Evolutionary conservation across 768 basidiomycete species (phyloP).

Genomic region (Inosperma sp.): DNA sequence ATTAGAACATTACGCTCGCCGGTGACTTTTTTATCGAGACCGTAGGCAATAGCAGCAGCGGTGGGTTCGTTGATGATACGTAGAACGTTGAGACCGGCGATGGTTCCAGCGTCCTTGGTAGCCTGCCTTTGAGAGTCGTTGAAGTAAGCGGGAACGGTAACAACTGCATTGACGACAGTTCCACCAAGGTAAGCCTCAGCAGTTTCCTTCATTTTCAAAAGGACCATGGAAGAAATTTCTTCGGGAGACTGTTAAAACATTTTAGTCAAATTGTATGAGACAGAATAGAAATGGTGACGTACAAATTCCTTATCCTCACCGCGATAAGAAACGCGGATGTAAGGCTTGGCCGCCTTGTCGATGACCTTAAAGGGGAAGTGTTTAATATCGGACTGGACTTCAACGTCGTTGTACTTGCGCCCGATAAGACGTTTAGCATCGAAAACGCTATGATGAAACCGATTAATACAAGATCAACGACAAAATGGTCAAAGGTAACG

Average conservation of each 20-base stretch:
- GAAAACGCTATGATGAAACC: slow-evolving; percentile 63
- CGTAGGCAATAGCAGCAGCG: slow-evolving; percentile 97
- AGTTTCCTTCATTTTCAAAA: slow-evolving; percentile 97
- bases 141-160: slow-evolving; percentile 97
- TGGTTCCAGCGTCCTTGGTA: slow-evolving; percentile 95
- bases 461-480: slow-evolving; percentile 5
- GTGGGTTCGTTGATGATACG: slow-evolving; percentile 99
- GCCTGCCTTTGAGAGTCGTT: slow-evolving; percentile 99
- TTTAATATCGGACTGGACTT: slow-evolving; percentile 79
- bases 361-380: slow-evolving; percentile 95
- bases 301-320: slow-evolving; percentile 93
- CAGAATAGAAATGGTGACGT: slow-evolving; percentile 31
- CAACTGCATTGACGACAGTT: slow-evolving; percentile 83
- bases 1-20: slow-evolving; percentile 96
- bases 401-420: slow-evolving; percentile 79
- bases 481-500: slow-evolving; percentile 17
- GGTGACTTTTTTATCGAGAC: slow-evolving; percentile 89
- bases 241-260: slow-evolving; percentile 69
- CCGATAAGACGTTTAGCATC: slow-evolving; percentile 98
- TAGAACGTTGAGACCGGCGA: slow-evolving; percentile 91
- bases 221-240: slow-evolving; percentile 97
- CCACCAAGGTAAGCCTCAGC: slow-evolving; percentile 94
- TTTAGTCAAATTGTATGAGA: not conserved
- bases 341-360: slow-evolving; percentile 84
- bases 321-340: slow-evolving; percentile 86